Evolutionary conservation across 768 basidiomycete genomes (phyloP).

Genomic region (Collybia nuda): DNA sequence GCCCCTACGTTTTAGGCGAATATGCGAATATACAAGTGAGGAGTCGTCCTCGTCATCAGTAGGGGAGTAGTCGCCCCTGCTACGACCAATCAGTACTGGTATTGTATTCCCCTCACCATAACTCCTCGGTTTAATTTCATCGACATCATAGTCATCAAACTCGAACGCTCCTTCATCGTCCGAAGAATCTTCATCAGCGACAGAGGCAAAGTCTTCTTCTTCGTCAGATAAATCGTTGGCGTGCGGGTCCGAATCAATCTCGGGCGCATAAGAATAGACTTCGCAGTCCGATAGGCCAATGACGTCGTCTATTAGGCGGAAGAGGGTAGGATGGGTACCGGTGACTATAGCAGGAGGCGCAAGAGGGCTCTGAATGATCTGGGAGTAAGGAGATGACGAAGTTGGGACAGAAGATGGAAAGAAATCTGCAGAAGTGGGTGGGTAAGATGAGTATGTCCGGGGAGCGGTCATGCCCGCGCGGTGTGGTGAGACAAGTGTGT

Average conservation of each 20-base stretch:
- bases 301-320: conserved; percentile 85
- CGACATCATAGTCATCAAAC: conserved; percentile 81
- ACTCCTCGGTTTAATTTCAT: conserved; percentile 47
- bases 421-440: conserved; percentile 67
- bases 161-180: conserved; percentile 74
- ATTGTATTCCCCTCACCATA: conserved; percentile 37
- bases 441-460: conserved; percentile 85
- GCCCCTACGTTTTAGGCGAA: conserved; percentile 62
- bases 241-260: conserved; percentile 93
- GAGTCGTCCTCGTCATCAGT: conserved; percentile 40
- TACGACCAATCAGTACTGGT: conserved; percentile 37
- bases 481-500: conserved; percentile 74
- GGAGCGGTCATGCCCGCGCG: conserved; percentile 66
- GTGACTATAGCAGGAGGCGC: conserved; percentile 73
- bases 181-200: conserved; percentile 68
- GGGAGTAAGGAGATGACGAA: conserved; percentile 66
- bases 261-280: conserved; percentile 92
- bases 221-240: conserved; percentile 79
- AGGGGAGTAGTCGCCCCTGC: conserved; percentile 34
- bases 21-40: conserved; percentile 35
- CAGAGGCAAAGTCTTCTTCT: conserved; percentile 70
- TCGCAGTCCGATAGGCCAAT: conserved; percentile 92
- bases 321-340: conserved; percentile 87
- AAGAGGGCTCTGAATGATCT: conserved; percentile 59
- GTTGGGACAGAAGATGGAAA: conserved; percentile 76